Base-by-base conservation (phyloP, 345 rosid species). In the Punica granatum region DNA sequence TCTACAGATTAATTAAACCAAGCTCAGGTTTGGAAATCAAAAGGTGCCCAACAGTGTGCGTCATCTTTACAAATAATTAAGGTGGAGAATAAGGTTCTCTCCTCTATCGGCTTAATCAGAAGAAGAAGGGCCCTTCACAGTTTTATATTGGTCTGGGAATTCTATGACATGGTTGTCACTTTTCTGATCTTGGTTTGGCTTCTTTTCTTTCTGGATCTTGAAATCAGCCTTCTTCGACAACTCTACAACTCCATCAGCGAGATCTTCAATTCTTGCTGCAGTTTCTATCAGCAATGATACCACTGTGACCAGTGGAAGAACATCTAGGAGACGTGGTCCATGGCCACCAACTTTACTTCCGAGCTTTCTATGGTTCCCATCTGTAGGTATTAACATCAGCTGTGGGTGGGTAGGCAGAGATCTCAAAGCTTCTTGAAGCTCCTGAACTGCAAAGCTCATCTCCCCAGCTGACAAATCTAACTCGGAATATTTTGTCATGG, bases 291-390 rank as follows among this genome's bases (percentile, higher is more conserved):
- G 48, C 84, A 89, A 64, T 1, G 88, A 77, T 33, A 80, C 87
- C 42, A 83, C 36, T 43, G 92, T 89, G 36, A 81, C 81, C 21
- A 84, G 79, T 0, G 88, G 87, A 73, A 92, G 78, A 68, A 87
- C 70, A 66, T 81, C 87, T 72, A 80, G 70, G 67, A 85, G 56
- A n/a, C 86, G 70, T 64, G 70, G 72, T 11, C 56, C 56, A 42
- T 54, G 58, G 67, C 36, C 73, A 30, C 33, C 49, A 18, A 34
- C 67, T 2, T 67, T 58, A 43, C 61, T 79, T 21, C 41, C 21
- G 34, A 42, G 76, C 33, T 71, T 77, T 39, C 59, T 74, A 42
- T 64, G 59, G 33, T 70, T 70, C 42, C 71, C 69, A 23, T 28
- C 10, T 49, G 75, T 21, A 41, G 70, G 32, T 33, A 53, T 48